Percentiles rank a stretch among this genome's conserved stretches.
Evolutionary conservation across 139 green algal genomes (phyloP).

Genomic region (Nannochloris sp.): DNA sequence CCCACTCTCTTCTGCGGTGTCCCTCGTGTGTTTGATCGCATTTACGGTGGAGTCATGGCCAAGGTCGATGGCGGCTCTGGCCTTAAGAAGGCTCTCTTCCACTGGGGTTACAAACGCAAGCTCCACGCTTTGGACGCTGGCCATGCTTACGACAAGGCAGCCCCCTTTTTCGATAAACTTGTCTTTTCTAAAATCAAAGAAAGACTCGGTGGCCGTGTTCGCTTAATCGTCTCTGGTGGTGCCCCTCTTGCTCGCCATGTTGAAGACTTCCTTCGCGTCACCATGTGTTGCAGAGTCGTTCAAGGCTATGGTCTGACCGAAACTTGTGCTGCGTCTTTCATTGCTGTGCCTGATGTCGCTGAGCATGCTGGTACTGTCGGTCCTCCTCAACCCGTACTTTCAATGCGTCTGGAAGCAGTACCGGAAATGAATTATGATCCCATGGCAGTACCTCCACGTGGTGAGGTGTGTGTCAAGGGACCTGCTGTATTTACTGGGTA

Average conservation of each 20-base stretch:
- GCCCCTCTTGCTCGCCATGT: conserved; percentile 60
- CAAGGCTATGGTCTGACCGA: conserved; percentile 91
- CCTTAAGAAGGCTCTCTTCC: conserved; percentile 69
- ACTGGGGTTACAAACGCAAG: conserved; percentile 74
- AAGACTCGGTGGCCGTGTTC: conserved; percentile 43
- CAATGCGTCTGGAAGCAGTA: conserved; percentile 79
- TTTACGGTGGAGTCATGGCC: conserved; percentile 70
- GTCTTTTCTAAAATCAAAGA: conserved; percentile 63
- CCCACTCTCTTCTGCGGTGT: conserved; percentile 91
- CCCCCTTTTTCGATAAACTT: conserved; percentile 68
- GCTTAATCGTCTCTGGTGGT: conserved; percentile 44
- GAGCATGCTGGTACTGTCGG: conserved; percentile 71
- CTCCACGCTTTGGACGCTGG: conserved; percentile 54
- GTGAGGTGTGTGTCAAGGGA: conserved; percentile 69
- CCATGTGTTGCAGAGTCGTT: conserved; percentile 43
- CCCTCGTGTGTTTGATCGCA: conserved; percentile 92
- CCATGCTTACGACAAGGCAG: conserved; percentile 27
- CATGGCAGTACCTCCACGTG: conserved; percentile 38
- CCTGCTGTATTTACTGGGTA: conserved; percentile 84
- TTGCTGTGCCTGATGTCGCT: conserved; percentile 44
- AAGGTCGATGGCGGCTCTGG: conserved; percentile 35
- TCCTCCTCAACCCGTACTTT: conserved; percentile 54
- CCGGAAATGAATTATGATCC: conserved; percentile 89
- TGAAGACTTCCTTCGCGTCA: conserved; percentile 50
- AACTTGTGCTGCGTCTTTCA: conserved; percentile 73